Evolutionary conservation across 306 rosid genomes (phyloP).

Genomic region (Oxytropis ochrocephala): DNA sequence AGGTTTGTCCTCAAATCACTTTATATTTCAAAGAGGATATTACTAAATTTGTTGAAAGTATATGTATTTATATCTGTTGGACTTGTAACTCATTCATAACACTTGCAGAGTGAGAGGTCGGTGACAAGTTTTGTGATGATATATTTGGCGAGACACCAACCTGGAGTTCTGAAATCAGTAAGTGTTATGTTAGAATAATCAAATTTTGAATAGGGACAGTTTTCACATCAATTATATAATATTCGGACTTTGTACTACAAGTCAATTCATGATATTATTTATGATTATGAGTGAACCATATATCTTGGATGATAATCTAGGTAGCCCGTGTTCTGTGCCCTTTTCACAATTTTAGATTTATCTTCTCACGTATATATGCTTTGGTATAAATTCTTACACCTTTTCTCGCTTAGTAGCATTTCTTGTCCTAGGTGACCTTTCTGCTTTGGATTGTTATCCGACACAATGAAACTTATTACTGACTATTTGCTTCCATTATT

Average conservation of each 20-base stretch:
- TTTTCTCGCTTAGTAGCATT: neutral
- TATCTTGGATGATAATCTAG: neutral
- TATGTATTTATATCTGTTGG: constrained; percentile 2
- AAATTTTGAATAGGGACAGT: neutral
- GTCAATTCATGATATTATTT: neutral
- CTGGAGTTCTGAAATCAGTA: constrained; percentile 73
- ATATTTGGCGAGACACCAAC: constrained; percentile 99
- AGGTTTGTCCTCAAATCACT: constrained; percentile 43
- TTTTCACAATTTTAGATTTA: neutral
- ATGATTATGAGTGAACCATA: neutral
- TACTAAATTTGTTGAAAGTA: neutral
- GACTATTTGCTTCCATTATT: neutral
- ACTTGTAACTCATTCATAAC: constrained; percentile 17
- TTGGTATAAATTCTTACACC: neutral
- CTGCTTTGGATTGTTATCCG: neutral
- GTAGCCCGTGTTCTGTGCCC: neutral
- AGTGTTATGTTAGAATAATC: constrained; percentile 19
- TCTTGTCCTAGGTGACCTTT: neutral
- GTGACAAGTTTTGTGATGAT: constrained; percentile 76
- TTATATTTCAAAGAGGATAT: neutral
- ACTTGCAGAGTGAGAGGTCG: constrained; percentile 81
- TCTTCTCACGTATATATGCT: neutral
- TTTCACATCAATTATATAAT: neutral
- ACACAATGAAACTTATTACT: neutral
- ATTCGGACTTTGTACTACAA: neutral